These are phyloP conservation scores for Puccinia triticina DNA, from an alignment of 1,284 basidiomycete species.

Conservation along the genomic window DNA sequence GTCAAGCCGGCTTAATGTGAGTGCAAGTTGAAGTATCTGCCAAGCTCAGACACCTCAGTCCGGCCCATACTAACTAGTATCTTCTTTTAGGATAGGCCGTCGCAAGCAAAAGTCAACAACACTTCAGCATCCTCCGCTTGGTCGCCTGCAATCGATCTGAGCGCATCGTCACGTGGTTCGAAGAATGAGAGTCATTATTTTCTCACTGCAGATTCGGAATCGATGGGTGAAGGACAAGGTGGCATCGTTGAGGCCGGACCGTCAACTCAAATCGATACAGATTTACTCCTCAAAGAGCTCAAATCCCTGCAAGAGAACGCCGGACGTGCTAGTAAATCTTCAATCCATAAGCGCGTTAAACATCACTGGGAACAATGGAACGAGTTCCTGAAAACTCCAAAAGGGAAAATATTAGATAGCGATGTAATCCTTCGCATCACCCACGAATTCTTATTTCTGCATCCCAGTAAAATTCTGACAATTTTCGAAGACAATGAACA, in stretches of 20 bases:
- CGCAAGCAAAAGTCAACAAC: background rate
- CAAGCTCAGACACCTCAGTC: background rate
- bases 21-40: background rate
- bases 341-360: constrained; percentile 24
- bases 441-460: constrained; percentile 42
- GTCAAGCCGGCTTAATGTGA: constrained; percentile 19
- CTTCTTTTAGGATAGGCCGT: constrained; percentile 22
- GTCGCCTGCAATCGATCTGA: background rate
- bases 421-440: constrained; percentile 10
- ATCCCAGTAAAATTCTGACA: background rate
- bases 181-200: background rate
- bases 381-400: constrained; percentile 36
- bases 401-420: constrained; percentile 28
- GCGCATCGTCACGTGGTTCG: background rate
- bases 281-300: constrained; percentile 27
- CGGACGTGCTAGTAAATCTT: background rate
- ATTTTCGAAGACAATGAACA: constrained; percentile 14
- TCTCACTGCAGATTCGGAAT: background rate
- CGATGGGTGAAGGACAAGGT: background rate
- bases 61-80: background rate
- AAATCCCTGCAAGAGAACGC: background rate
- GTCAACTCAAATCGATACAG: background rate
- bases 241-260: constrained; percentile 2
- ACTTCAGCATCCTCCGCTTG: background rate
- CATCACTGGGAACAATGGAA: constrained; percentile 37